Conservation (phyloP, 306 rosid genomes). For the Dicorynia guianensis region DNA sequence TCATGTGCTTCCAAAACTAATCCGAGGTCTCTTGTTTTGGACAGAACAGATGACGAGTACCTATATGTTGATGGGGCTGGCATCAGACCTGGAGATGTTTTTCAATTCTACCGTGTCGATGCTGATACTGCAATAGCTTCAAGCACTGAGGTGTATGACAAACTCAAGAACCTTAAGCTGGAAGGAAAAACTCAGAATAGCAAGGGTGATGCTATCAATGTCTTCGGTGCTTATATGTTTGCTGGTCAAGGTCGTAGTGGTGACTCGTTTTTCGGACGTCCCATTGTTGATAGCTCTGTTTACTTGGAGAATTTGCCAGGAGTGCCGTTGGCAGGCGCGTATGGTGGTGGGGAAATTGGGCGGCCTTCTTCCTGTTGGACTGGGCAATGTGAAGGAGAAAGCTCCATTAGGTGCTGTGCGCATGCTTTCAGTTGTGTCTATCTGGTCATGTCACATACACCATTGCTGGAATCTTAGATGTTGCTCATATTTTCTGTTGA, state of each 20-base stretch:
- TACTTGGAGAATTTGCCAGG: slow-evolving; percentile 64
- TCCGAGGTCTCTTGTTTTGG: slow-evolving; percentile 32
- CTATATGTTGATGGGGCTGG: slow-evolving; percentile 68
- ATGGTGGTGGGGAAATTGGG: slow-evolving; percentile 77
- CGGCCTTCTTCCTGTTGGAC: slow-evolving; percentile 52
- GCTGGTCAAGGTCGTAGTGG: slow-evolving; percentile 76
- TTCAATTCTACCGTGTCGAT: slow-evolving; percentile 77
- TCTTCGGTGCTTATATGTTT: slow-evolving; percentile 76
- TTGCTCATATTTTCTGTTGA: slow-evolving; percentile 16
- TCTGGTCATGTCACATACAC: slow-evolving; percentile 63
- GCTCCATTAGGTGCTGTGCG: slow-evolving; percentile 51
- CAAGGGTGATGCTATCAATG: slow-evolving; percentile 25
- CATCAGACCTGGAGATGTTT: slow-evolving; percentile 72
- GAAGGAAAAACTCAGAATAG: slow-evolving; percentile 40
- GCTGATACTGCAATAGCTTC: slow-evolving; percentile 56
- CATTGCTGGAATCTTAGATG: slow-evolving; percentile 44
- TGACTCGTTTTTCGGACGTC: slow-evolving; percentile 58
- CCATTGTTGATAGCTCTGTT: slow-evolving; percentile 66
- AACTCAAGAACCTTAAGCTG: slow-evolving; percentile 54
- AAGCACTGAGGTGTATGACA: slow-evolving; percentile 40
- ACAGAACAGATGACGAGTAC: slow-evolving; percentile 78
- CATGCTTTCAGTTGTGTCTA: slow-evolving; percentile 74
- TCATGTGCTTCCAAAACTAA: slow-evolving; percentile 7
- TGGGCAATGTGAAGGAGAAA: slow-evolving; percentile 47
- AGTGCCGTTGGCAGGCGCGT: slow-evolving; percentile 71